Evolutionary conservation across 2,329 filamentous ascomycete genomes (phyloP), one percentile per base, ranked within the genome.

Genomic region (Arthrobotrys sphaeroides): DNA sequence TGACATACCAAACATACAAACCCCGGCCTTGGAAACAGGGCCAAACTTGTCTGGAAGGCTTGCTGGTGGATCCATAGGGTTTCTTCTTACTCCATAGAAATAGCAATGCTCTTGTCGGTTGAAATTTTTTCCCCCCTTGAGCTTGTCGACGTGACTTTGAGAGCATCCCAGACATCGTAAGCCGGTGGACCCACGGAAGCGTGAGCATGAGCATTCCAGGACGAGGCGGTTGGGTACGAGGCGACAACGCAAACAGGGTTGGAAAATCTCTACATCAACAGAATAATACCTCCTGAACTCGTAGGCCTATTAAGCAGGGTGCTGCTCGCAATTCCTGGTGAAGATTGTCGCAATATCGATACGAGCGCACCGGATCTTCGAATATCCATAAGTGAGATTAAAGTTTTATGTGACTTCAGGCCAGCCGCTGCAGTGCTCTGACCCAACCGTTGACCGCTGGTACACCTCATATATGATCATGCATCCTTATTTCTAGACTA

Each of bases 71-170:
- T 59, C 36, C 40, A 40, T 62, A 33, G 6, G 31, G 70, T 74
- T 74, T 74, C 62, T 68, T 62, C 70, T 74, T 74, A 74, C 70
- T 62, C 47, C 22, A 74, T 68, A 47, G 62, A 68, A 74, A 61
- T 31, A 68, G 49, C 53, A 68, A 55, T 49, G 22, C 33, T 42
- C 22, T 22, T 28, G 18, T 47, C 61, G 60, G 69, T 47, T 66
- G 69, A 73, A 64, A 59, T 36, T 22, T 64, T 55, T n/a, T 67
- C 28, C 55, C 18, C 42, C 20, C 55, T 61, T 55, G 55, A 55
- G 47, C 40, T 61, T 42, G 61, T 73, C 60, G 69, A 67, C 60
- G 42, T 45, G 51, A 66, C 47, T 55, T 57, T 36, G n/a, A 59
- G 18, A 40, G 26, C 42, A 51, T 20, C 53, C 40, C 42, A 43